Conservation (phyloP, 805 yeast genomes). For the Schizosaccharomyces osmophilus region DNA sequence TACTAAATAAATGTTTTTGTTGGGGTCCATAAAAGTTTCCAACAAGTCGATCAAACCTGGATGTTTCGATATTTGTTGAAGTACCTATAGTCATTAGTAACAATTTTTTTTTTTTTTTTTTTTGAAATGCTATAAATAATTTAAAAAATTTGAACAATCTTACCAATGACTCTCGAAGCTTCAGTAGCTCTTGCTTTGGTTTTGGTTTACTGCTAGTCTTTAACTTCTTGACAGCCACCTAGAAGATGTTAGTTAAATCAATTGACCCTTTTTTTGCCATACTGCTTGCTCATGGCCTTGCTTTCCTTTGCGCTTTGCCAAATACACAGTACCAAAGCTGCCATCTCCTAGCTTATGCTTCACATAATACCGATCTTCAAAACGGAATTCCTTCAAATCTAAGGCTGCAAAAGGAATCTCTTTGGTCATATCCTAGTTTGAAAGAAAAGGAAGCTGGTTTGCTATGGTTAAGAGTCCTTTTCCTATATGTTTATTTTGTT, state of each 20-base stretch:
- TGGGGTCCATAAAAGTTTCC: constrained; percentile 58
- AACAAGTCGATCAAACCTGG: constrained; percentile 45
- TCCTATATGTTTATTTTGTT: too few species aligned
- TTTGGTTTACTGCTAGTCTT: neutral
- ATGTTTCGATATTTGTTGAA: constrained; percentile 34
- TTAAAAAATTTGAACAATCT: neutral
- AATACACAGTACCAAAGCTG: constrained; percentile 13
- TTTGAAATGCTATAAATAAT: too few species aligned
- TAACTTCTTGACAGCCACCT: neutral
- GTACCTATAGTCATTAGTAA: neutral
- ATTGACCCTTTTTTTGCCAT: neutral
- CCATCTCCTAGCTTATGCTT: constrained; percentile 11
- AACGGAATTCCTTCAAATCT: neutral
- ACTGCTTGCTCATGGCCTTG: neutral
- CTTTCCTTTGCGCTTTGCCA: constrained; percentile 7
- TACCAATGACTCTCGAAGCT: neutral
- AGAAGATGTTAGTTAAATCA: neutral
- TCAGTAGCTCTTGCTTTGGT: neutral
- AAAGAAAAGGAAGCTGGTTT: too few species aligned
- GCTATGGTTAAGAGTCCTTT: too few species aligned
- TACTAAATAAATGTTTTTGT: constrained; percentile 35
- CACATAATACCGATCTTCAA: neutral
- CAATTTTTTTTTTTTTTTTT: too few species aligned
- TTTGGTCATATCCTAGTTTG: neutral
- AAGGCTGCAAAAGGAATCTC: neutral